Evolutionary conservation across 164 flowering plant genomes (phyloP).

Genomic region (Euptelea pleiosperma): DNA sequence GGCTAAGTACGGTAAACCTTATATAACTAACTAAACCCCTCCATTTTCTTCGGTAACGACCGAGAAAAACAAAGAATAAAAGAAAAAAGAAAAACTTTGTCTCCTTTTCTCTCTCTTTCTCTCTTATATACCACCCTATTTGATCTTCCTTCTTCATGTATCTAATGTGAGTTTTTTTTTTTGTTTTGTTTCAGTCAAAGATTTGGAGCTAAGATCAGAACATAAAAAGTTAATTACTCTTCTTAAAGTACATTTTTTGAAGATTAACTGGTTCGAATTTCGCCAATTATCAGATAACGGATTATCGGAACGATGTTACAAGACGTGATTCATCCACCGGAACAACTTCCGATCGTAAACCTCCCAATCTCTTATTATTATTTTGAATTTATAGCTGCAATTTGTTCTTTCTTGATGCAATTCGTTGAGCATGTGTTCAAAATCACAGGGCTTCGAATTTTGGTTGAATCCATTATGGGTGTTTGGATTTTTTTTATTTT

Average conservation of each 20-base stretch:
- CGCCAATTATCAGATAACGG: neutral
- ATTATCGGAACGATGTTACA: constrained; percentile 22
- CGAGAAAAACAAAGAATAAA: too few species aligned
- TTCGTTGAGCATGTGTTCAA: neutral
- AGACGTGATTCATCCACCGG: constrained; percentile 16
- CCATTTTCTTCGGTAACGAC: neutral
- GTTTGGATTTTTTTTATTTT: too few species aligned
- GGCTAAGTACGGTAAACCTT: too few species aligned
- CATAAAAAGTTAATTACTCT: neutral
- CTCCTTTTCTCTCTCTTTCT: neutral
- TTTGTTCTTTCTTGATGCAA: neutral
- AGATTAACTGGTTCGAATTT: neutral
- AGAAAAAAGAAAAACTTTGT: too few species aligned
- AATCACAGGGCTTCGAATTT: neutral
- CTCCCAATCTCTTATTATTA: neutral
- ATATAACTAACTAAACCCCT: constrained; percentile 8
- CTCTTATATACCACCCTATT: neutral
- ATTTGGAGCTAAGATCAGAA: neutral
- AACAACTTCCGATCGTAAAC: constrained; percentile 17
- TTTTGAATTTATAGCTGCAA: neutral
- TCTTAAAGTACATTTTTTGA: neutral
- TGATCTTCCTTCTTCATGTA: neutral
- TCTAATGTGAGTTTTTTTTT: constrained; percentile 3
- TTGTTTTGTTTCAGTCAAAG: neutral
- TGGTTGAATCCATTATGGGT: too few species aligned